Evolutionary conservation across 345 rosid species (phyloP).

Genomic region (Citrus mangshanensis): DNA sequence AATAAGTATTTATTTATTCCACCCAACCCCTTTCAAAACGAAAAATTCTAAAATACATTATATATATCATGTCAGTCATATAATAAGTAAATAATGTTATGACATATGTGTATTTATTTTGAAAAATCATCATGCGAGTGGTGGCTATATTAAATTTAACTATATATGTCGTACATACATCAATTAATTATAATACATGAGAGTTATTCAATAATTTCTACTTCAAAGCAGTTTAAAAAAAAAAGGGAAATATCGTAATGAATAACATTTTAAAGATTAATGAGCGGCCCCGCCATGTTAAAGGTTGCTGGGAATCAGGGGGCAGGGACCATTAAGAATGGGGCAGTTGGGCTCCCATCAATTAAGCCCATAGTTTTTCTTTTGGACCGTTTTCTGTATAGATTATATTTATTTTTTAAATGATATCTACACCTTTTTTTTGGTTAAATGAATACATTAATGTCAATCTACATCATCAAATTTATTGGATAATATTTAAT

Average conservation of each 20-base stretch:
- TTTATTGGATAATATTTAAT: too few relatives aligned
- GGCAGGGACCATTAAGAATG: not conserved
- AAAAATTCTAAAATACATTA: too few relatives aligned
- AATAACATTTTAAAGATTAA: too few relatives aligned
- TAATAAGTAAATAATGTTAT: rapidly evolving
- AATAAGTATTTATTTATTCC: too few relatives aligned
- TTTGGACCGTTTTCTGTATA: not conserved
- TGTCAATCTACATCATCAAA: too few relatives aligned
- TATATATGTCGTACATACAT: too few relatives aligned
- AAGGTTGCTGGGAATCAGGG: not conserved
- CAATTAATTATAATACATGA: too few relatives aligned
- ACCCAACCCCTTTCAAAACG: rapidly evolving
- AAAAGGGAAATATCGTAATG: too few relatives aligned
- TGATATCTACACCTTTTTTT: too few relatives aligned
- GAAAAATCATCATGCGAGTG: rapidly evolving
- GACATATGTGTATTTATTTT: rapidly evolving
- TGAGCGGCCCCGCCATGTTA: not conserved
- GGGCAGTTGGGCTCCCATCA: not conserved
- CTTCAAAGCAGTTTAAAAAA: too few relatives aligned
- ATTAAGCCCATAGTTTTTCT: not conserved
- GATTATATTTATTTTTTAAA: not conserved
- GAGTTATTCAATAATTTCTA: too few relatives aligned
- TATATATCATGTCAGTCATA: rapidly evolving
- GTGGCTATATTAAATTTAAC: rapidly evolving
- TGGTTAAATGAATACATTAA: too few relatives aligned